phyloP scores from a whole-genome alignment of 1,284 basidiomycete species.

The Tilletia setariae region DNA sequence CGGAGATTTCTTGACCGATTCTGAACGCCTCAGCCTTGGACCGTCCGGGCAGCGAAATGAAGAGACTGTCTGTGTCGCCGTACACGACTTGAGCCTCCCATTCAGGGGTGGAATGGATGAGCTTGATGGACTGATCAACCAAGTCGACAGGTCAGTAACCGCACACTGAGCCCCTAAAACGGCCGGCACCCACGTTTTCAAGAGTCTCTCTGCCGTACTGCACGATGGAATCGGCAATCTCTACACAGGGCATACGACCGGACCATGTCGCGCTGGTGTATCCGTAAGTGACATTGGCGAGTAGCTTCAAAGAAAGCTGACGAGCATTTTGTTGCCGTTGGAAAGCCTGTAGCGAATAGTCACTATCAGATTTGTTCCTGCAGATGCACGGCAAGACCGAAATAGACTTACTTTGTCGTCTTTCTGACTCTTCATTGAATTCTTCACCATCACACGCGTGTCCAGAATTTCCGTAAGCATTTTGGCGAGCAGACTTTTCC shows the following conservation, averaged over 20 bases:
- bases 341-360: constrained; percentile 24
- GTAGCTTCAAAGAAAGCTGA: constrained; percentile 44
- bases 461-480: constrained; percentile 92
- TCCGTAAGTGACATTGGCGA: constrained; percentile 66
- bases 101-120: constrained; percentile 72
- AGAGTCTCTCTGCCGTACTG: constrained; percentile 92
- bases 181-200: constrained; percentile 67
- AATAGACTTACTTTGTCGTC: constrained; percentile 65
- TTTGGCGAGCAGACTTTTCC: constrained; percentile 78
- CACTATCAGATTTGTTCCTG: no score
- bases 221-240: constrained; percentile 96
- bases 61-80: constrained; percentile 96
- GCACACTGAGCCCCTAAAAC: no score
- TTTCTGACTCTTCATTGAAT: constrained; percentile 79
- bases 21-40: constrained; percentile 89
- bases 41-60: constrained; percentile 80
- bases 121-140: constrained; percentile 70
- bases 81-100: constrained; percentile 94
- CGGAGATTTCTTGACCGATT: constrained; percentile 87
- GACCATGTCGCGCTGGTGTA: constrained; percentile 91
- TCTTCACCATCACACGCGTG: constrained; percentile 96
- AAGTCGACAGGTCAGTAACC: neutral
- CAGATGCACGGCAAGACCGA: no score
- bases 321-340: constrained; percentile 47
- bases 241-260: constrained; percentile 95